Evolutionary conservation across 1,284 basidiomycete species (phyloP).

Genomic region (Lignosus rhinocerotis): DNA sequence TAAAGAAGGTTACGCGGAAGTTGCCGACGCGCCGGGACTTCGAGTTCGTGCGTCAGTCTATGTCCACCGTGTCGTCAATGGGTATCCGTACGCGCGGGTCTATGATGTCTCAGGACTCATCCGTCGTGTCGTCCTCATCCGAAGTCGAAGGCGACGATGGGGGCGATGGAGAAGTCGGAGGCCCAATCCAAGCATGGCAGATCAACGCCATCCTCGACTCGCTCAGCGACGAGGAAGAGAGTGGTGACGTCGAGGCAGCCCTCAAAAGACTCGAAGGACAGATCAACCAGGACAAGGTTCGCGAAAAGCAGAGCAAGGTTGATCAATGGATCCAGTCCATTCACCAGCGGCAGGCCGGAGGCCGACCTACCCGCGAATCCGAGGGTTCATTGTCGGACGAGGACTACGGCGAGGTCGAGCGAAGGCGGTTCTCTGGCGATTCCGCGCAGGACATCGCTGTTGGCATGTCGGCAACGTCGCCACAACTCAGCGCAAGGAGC

Average conservation of each 20-base stretch:
- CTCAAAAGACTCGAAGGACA: slow-evolving; percentile 79
- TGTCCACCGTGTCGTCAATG: slow-evolving; percentile 75
- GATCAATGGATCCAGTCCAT: slow-evolving; percentile 80
- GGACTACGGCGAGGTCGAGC: slow-evolving; percentile 30
- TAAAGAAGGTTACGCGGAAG: slow-evolving; percentile 54
- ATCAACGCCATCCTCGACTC: slow-evolving; percentile 77
- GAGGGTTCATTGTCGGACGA: slow-evolving; percentile 40
- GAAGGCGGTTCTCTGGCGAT: slow-evolving; percentile 20
- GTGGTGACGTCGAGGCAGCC: slow-evolving; percentile 80
- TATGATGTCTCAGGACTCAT: slow-evolving; percentile 41
- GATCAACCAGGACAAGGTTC: slow-evolving; percentile 69
- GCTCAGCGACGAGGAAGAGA: slow-evolving; percentile 71
- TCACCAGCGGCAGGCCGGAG: slow-evolving; percentile 59
- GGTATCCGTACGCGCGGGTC: slow-evolving; percentile 65
- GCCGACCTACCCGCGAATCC: slow-evolving; percentile 31
- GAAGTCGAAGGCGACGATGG: slow-evolving; percentile 31
- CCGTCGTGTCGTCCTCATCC: slow-evolving; percentile 47
- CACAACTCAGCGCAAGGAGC: slow-evolving; percentile 13
- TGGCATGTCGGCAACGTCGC: slow-evolving; percentile 17
- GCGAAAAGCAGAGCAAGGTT: slow-evolving; percentile 74
- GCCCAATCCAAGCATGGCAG: slow-evolving; percentile 74
- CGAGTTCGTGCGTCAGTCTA: slow-evolving; percentile 68
- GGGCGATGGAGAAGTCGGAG: slow-evolving; percentile 41
- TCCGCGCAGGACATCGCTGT: slow-evolving; percentile 17
- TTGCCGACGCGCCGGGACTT: slow-evolving; percentile 74